Base-by-base conservation (phyloP, 1,284 basidiomycete genomes). In the Trametes pubescens region DNA sequence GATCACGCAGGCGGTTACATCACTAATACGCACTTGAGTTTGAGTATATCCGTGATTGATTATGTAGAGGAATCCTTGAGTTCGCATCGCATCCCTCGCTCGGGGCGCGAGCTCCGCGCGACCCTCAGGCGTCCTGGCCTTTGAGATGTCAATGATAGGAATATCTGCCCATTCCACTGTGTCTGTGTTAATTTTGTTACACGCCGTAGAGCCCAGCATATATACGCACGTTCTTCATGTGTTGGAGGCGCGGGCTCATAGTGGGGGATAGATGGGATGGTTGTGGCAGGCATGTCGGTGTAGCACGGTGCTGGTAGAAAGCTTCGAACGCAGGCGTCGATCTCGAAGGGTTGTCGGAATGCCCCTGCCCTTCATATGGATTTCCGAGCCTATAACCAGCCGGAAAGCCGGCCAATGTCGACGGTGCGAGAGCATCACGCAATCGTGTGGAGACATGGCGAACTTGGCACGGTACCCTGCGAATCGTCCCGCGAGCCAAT, bases 151-250 rank as follows among this genome's bases (percentile, higher is more conserved):
- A 62, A 93, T 83, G 56, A 85, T 81, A 21, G 86, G 81, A 22
- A 93, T 81, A 54, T 91, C 84, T 0, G 88, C 91, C 78, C 86
- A 91, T 43, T 89, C 84, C 75, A 90, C 88, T 90, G 56, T 24
- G 35, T 32, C 57, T 8, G 4, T 26, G 4, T 21, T 22, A 21
- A 1, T 24, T 14, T 11, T 34, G 18, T 2, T 29, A 14, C 14
- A 26, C 16, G 4, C 13, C 16, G 2, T 16, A 22, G 16, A 1
- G 37, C 6, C 22, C 34, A n/a, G 26, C 8, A n/a, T 18, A 65
- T 8, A 11, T 21, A 29, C 74, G 51, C 47, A 74, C 74, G 51
- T 11, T 68, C 44, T 55, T 73, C 73, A 4, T 65, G 61, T 0
- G 74, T 74, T 5, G 65, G 51, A n/a, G 70, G 69, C 9, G 72